Evolutionary conservation across 2,329 filamentous ascomycete species (phyloP).

Genomic region (Alternaria novae-zelandiae): DNA sequence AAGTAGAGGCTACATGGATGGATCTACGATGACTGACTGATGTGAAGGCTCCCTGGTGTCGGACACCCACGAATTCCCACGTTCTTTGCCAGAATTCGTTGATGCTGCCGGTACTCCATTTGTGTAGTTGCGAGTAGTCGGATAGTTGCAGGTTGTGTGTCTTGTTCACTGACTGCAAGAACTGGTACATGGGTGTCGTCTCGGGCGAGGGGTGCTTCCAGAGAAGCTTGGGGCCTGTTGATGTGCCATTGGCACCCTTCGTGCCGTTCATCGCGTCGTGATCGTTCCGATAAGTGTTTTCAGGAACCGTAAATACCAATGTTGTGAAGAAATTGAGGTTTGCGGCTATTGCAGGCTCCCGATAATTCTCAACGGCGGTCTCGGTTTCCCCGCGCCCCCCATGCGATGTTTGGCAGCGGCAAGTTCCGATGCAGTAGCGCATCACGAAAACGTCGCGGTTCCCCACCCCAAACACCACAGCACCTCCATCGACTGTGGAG

Average conservation of each 20-base stretch:
- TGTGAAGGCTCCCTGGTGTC: conserved; percentile 67
- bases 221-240: conserved; percentile 48
- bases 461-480: not conserved
- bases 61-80: conserved; percentile 83
- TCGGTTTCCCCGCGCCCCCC: conserved; percentile 7
- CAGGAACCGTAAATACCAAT: not conserved
- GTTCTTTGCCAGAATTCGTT: conserved; percentile 82
- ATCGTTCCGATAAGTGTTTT: not conserved
- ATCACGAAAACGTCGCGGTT: not conserved
- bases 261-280: conserved; percentile 11
- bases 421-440: not conserved
- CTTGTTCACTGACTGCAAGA: conserved; percentile 71
- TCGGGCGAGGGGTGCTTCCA: conserved; percentile 74
- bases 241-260: conserved; percentile 34
- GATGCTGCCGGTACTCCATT: conserved; percentile 82
- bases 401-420: not conserved
- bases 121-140: conserved; percentile 77
- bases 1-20: conserved; percentile 14
- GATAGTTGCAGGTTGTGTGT: conserved; percentile 68
- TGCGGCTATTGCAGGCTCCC: conserved; percentile 5
- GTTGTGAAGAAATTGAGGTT: not conserved
- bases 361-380: conserved; percentile 6
- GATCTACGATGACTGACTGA: conserved; percentile 55
- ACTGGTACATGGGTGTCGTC: conserved; percentile 73
- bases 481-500: not conserved